Base-by-base conservation (phyloP, 345 rosid species). In the Rhizophora mangle region DNA sequence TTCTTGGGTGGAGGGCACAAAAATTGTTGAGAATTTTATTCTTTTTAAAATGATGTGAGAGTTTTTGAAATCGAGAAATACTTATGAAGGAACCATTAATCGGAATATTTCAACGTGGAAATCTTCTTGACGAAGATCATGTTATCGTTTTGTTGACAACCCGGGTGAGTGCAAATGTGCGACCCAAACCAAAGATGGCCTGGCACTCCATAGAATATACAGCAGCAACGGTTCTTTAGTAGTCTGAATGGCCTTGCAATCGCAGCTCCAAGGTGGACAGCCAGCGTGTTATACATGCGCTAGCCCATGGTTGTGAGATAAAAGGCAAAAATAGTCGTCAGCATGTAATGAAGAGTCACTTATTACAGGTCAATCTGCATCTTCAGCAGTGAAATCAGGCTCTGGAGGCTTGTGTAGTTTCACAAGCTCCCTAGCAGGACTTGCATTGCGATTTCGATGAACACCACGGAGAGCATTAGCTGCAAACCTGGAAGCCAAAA, bases 351-450 rank as follows among this genome's bases (percentile, higher is more conserved):
- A 56, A 5, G 11, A 24, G 29, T 24, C 29, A 24, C 7, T 10
- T 13, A 9, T 26, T 27, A 62, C 43, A 62, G 65, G 64, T 82
- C 82, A 83, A 62, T 85, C 87, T 31, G 82, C 81, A 74, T 87
- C 95, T 69, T 94, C 98, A 4, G 89, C 97, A 9, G 90, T 83
- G 77, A 94, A 94, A 84, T 94, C 98, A n/a, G 98, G 98, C 61
- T 94, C 98, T 0, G 95, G 89, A 69, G 98, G 98, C 74, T 94
- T 94, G 83, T 82, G 95, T 47, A 89, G 78, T 72, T 82, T 86
- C 84, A 89, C 90, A 73, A 91, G 60, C 53, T 89, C 93, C 76
- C 83, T 75, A 8, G 96, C 87, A 37, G 78, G 84, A 81, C 85
- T 87, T 4, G 91, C 97, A 31, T 67, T 87, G 53, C 97, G 84